Conservation (phyloP, 129 eudicot species). For the carrot (Daucus carota) region DNA sequence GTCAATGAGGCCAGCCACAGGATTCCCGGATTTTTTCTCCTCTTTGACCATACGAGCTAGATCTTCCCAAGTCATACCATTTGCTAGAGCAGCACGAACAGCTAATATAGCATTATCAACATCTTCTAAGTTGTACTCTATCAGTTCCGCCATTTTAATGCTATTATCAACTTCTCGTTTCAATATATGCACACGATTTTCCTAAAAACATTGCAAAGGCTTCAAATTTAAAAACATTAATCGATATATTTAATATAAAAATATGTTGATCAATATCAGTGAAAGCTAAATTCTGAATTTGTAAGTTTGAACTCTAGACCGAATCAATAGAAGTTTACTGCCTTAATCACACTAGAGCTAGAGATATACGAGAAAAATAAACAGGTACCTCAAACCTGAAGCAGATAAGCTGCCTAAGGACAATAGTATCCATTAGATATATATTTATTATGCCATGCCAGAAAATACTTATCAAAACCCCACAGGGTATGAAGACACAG, state of each 20-base stretch:
- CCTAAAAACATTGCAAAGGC: constrained; percentile 34
- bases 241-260: neutral
- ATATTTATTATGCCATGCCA: neutral
- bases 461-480: neutral
- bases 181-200: constrained; percentile 80
- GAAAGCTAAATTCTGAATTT: neutral
- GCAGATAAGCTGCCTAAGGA: neutral
- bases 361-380: neutral
- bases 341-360: neutral
- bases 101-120: constrained; percentile 96
- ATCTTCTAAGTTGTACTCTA: constrained; percentile 92
- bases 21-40: constrained; percentile 96
- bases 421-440: neutral
- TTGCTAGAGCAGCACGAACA: constrained; percentile 93
- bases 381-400: neutral
- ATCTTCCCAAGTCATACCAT: constrained; percentile 98
- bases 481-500: neutral
- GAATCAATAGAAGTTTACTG: neutral
- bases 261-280: neutral
- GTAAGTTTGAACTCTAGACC: neutral
- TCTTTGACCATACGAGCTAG: constrained; percentile 97
- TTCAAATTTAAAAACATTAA: constrained; percentile 8
- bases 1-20: constrained; percentile 93
- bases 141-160: constrained; percentile 81
- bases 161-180: constrained; percentile 81